phyloP scores from a whole-genome alignment of 164 flowering plant genomes.

The Sextonia rubra region DNA sequence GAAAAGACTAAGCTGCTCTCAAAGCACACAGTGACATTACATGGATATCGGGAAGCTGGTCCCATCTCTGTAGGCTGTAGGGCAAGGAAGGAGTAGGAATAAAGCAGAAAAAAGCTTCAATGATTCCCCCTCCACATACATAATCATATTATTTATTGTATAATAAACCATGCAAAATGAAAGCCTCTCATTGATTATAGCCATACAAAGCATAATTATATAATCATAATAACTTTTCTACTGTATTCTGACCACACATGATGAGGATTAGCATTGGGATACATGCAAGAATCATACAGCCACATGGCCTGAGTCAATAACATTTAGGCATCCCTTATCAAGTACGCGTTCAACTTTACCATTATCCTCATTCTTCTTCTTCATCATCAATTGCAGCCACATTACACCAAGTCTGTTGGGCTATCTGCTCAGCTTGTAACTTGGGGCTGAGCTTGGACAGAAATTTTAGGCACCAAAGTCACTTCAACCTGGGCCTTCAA shows the following conservation, averaged over 20 bases:
- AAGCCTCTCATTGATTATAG: constrained; percentile 29
- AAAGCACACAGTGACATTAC: constrained; percentile 35
- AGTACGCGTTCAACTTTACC: no score
- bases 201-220: constrained; percentile 40
- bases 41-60: constrained; percentile 29
- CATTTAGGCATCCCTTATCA: no score
- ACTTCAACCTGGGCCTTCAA: no score
- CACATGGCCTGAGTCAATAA: background rate
- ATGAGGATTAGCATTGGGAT: constrained; percentile 1
- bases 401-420: no score
- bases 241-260: background rate
- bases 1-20: constrained; percentile 26
- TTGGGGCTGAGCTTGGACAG: no score
- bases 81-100: constrained; percentile 41
- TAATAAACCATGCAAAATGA: background rate
- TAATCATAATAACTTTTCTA: constrained; percentile 44
- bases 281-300: background rate
- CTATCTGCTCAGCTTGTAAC: no score
- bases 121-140: constrained; percentile 36
- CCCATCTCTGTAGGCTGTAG: constrained; percentile 34
- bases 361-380: no score
- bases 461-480: no score
- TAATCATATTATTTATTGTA: constrained; percentile 6
- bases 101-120: constrained; percentile 33
- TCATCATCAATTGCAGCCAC: no score